phyloP scores from a whole-genome alignment of 495 filamentous ascomycete species.

The Choiromyces venosus region DNA sequence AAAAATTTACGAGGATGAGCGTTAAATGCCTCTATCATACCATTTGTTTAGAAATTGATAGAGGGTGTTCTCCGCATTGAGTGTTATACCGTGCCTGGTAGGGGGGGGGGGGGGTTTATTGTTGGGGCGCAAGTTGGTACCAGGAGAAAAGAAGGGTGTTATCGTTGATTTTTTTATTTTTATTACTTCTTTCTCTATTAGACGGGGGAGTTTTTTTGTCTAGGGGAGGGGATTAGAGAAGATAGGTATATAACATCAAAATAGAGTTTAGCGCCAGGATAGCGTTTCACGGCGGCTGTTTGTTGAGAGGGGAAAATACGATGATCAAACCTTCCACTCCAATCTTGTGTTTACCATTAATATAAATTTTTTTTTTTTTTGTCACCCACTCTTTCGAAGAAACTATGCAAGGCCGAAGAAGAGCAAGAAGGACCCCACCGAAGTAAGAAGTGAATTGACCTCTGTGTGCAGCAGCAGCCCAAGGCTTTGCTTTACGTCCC shows the following conservation, averaged over 20 bases:
- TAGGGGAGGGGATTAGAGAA: background rate
- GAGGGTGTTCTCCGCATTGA: background rate
- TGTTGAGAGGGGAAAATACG: background rate
- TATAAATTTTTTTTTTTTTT: background rate
- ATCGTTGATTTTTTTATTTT: background rate
- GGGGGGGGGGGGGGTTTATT: background rate
- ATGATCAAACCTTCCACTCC: background rate
- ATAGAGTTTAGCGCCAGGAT: background rate
- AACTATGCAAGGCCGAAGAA: background rate
- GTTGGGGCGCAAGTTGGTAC: background rate
- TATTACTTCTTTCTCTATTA: background rate
- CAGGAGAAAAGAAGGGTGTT: background rate
- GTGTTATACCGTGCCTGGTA: background rate
- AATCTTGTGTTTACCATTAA: background rate
- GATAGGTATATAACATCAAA: background rate
- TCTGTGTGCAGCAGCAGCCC: background rate
- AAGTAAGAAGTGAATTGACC: background rate
- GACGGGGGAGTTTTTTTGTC: no score
- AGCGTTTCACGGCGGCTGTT: background rate
- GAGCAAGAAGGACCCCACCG: background rate
- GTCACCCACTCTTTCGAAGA: background rate
- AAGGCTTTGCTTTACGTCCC: no score
- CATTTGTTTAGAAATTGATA: background rate
- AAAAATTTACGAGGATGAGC: background rate
- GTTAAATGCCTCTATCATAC: background rate